Evolutionary conservation across 1,139 yeast genomes (phyloP).

Genomic region (Geotrichum klebahnii): DNA sequence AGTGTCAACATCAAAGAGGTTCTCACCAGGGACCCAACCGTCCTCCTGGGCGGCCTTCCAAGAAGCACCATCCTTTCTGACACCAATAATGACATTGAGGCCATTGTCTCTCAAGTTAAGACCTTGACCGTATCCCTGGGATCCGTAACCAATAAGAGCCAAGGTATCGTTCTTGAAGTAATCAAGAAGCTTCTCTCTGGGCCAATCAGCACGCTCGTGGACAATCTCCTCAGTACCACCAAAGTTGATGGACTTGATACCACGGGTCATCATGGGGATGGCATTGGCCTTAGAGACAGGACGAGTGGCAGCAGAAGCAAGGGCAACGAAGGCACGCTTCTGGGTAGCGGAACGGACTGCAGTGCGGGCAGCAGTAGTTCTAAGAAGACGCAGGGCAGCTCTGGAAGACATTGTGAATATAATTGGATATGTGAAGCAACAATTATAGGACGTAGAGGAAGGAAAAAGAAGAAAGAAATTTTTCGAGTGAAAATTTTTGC

Average conservation of each 20-base stretch:
- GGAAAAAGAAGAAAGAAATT: too few relatives aligned
- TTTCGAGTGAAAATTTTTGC: too few relatives aligned
- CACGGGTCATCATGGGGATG: slow-evolving; percentile 50
- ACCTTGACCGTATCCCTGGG: slow-evolving; percentile 99
- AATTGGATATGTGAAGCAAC: background rate
- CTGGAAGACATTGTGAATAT: slow-evolving; percentile 31
- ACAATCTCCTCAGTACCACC: slow-evolving; percentile 94
- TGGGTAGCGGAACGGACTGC: slow-evolving; percentile 32
- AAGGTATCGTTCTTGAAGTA: slow-evolving; percentile 97
- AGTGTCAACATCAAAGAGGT: slow-evolving; percentile 89
- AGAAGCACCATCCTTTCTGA: slow-evolving; percentile 96
- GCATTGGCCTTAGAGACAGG: slow-evolving; percentile 24
- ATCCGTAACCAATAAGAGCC: slow-evolving; percentile 98
- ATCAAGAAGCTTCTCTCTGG: slow-evolving; percentile 89
- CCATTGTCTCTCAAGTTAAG: slow-evolving; percentile 98
- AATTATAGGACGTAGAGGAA: background rate
- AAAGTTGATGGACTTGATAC: slow-evolving; percentile 92
- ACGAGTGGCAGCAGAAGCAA: slow-evolving; percentile 27
- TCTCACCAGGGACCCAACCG: slow-evolving; percentile 99
- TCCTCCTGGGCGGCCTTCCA: slow-evolving; percentile 99
- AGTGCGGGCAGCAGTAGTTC: slow-evolving; percentile 33
- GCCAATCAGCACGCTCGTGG: slow-evolving; percentile 99
- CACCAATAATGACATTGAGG: slow-evolving; percentile 94
- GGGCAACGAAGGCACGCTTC: slow-evolving; percentile 28
- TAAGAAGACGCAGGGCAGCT: slow-evolving; percentile 33